A percentile compares a stretch with the other conserved stretches of the same genome.
Evolutionary conservation across 768 basidiomycete genomes (phyloP).

Genomic region (Cystobasidium ongulense): DNA sequence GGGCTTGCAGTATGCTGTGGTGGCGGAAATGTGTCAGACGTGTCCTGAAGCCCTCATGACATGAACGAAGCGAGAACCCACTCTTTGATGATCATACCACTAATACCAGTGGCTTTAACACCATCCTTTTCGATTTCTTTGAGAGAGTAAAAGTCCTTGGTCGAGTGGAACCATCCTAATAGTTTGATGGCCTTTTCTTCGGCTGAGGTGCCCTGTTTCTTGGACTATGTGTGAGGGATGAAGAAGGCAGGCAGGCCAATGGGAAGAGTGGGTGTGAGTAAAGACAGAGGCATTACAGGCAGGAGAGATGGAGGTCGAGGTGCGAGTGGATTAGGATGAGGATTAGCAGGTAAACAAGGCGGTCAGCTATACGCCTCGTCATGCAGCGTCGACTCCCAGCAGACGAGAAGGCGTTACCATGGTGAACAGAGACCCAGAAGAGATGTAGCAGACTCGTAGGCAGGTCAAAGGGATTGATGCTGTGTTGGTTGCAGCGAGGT

Average conservation of each 20-base stretch:
- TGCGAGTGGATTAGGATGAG: neutral
- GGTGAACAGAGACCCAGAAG: neutral
- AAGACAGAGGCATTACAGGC: neutral
- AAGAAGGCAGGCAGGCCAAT: neutral
- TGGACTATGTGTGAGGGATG: neutral
- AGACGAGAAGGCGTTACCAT: neutral
- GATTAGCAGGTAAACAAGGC: neutral
- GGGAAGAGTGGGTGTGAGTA: neutral
- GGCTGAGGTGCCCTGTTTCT: constrained; percentile 12
- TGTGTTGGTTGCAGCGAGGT: no score
- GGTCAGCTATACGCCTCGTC: neutral
- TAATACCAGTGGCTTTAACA: constrained; percentile 21
- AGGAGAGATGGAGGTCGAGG: neutral
- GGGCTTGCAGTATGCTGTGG: neutral
- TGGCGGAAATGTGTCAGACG: neutral
- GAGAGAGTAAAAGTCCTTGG: constrained; percentile 15
- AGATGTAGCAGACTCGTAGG: no score
- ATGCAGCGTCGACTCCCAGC: neutral
- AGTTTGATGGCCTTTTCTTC: constrained; percentile 27
- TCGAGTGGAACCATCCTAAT: constrained; percentile 18
- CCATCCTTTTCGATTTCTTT: constrained; percentile 28
- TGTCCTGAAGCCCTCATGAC: no score
- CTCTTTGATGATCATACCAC: constrained; percentile 29
- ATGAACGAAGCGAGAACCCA: neutral
- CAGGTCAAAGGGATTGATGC: no score